Conservation (phyloP, 257 asterid genomes). For the Gentiana dahurica region DNA sequence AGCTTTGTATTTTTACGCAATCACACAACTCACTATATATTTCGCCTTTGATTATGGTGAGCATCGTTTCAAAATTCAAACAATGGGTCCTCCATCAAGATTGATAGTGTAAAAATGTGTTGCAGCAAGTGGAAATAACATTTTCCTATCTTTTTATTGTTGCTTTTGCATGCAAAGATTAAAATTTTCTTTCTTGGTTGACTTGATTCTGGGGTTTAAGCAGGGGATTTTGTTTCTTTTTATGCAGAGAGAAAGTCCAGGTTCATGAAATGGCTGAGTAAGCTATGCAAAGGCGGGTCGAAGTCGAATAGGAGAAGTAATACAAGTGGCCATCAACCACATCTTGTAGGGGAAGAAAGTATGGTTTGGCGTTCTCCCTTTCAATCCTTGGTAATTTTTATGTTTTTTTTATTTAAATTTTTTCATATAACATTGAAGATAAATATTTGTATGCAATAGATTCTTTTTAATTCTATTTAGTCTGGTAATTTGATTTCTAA, state of each 20-base stretch:
- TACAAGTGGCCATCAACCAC: slow-evolving; percentile 47
- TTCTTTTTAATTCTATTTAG: not conserved
- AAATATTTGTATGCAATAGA: not conserved
- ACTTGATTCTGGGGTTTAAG: slow-evolving; percentile 30
- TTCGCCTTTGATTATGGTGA: no score
- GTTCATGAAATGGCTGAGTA: slow-evolving; percentile 83
- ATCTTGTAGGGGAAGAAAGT: slow-evolving; percentile 72
- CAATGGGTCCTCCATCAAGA: no score
- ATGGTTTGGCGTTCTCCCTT: slow-evolving; percentile 65
- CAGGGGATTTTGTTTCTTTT: slow-evolving; percentile 63
- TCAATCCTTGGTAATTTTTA: slow-evolving; percentile 47
- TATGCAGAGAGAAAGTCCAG: slow-evolving; percentile 78
- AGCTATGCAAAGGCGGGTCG: slow-evolving; percentile 55
- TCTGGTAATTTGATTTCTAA: not conserved
- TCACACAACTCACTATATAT: no score
- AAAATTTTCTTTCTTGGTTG: slow-evolving; percentile 2
- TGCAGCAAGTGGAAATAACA: no score
- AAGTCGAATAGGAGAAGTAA: slow-evolving; percentile 21
- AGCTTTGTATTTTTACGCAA: slow-evolving; percentile 9
- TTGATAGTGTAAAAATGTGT: no score
- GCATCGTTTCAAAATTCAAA: no score
- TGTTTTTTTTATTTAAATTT: not conserved
- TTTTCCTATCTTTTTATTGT: slow-evolving; percentile 1
- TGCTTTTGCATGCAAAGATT: slow-evolving; percentile 4
- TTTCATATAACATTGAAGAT: no score